Evolutionary conservation across 352 stramenopile species (phyloP), one percentile per base, ranked within the genome.

Genomic region (Globisporangium middletonii): DNA sequence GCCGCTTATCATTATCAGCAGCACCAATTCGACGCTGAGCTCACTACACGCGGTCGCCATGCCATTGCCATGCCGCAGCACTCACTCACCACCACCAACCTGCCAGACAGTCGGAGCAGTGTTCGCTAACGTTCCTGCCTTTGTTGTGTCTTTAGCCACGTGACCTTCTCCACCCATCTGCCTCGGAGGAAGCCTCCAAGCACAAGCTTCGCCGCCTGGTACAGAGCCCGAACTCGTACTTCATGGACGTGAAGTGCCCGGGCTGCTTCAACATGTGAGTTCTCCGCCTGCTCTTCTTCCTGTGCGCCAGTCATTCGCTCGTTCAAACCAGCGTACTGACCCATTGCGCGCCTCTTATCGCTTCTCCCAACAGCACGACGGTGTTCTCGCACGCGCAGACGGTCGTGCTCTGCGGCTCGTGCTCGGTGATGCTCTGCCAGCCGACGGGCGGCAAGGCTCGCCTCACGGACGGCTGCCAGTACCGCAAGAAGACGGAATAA

Each of bases 191-290:
- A 86, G 90, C 91, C 70, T 87, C 81, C 67, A 98, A 98, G 77
- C 97, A 99, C 95, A 99, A 99, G 95, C 90, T 99, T 63, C 99
- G 99, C 77, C 90, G 97, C 69, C 89, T 99, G 69, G 96, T 99
- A 77, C 97, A 99, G 86, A 91, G 86, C 62, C 97, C 97, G 55
- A 99, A 99, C 91, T 98, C 88, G 69, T 99, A 98, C 82, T 98
- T 98, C 77, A 98, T 98, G 95, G 97, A 99, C 77, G 98, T 99
- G 62, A 99, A 99, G 81, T 99, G 97, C 86, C 96, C 96, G 50
- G 97, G 97, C 74, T 99, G 97, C 93, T 99, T 99, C 85, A 98
- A 99, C 88, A 99, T 99, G 75, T 87, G 71, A 30, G 74, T 68
- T 11, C 23, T 18, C 41, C 5, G n/a, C 16, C 7, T 45, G 12